Evolutionary conservation across 495 filamentous ascomycete genomes (phyloP).

Genomic region (Halenospora varia): DNA sequence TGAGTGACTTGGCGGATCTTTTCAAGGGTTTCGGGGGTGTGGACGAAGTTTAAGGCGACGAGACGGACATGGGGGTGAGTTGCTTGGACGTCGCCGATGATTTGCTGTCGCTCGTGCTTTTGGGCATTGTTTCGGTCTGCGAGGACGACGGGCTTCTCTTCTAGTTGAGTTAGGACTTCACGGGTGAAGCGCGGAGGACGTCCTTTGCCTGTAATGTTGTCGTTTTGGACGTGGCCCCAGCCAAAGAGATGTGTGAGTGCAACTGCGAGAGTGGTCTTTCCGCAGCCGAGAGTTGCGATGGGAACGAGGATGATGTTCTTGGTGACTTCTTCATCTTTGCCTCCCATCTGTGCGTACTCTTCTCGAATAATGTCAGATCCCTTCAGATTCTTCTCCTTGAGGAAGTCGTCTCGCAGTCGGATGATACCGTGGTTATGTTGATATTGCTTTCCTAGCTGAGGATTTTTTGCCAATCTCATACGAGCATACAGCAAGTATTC

Average conservation of each 20-base stretch:
- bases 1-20: constrained; percentile 71
- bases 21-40: constrained; percentile 60
- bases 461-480: constrained; percentile 61
- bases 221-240: constrained; percentile 96
- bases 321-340: constrained; percentile 40
- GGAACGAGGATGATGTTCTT: constrained; percentile 74
- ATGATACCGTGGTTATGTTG: constrained; percentile 95
- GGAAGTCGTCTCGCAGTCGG: constrained; percentile 77
- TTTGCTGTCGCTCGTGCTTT: constrained; percentile 77
- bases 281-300: constrained; percentile 89
- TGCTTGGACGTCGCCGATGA: constrained; percentile 71
- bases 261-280: constrained; percentile 89
- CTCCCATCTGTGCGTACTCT: constrained; percentile 44
- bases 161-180: constrained; percentile 56
- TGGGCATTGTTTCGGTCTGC: constrained; percentile 95
- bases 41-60: constrained; percentile 91
- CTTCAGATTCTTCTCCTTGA: constrained; percentile 73
- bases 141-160: constrained; percentile 65
- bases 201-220: constrained; percentile 80
- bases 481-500: constrained; percentile 84
- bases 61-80: constrained; percentile 59
- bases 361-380: constrained; percentile 78
- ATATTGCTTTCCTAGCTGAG: constrained; percentile 61
- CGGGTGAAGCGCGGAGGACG: constrained; percentile 71
- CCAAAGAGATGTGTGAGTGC: constrained; percentile 79